Evolutionary conservation across 2,329 filamentous ascomycete species (phyloP), one percentile per base, ranked within the genome.

Genomic region (Myriosclerotinia scirpicola): DNA sequence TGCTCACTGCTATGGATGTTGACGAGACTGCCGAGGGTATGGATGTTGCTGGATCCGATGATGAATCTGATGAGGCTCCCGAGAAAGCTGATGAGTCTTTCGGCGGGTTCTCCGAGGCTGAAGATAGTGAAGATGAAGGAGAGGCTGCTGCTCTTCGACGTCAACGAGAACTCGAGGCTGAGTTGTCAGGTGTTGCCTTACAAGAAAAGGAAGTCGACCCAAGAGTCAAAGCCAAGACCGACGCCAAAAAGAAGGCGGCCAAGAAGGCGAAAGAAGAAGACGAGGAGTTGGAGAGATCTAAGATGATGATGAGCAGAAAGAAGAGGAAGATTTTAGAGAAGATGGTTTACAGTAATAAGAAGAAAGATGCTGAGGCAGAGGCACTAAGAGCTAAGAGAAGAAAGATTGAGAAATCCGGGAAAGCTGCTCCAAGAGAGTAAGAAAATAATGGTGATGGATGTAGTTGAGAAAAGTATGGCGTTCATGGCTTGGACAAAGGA

Each of bases 261-360:
- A 90, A 89, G 81, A 89, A 91, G 79, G 85, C 87, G 46, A 85
- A 87, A 68, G 84, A 88, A 75, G 91, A 95, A 76, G 88, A 90
- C 5, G 95, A 98, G 79, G 93, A 98, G 74, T 80, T 96, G 67
- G 93, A 97, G 79, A 85, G 94, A 70, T 90, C 92, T 78, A 97
- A 97, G 87, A 95, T 96, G 82, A 99, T 99, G 95, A 89, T 98
- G 83, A 91, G 90, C 79, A 91, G 96, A 79, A 95, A 96, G 86
- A 99, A 98, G 88, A 85, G 95, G 75, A 97, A 97, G 87, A 82
- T 97, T 75, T 90, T 94, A 72, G 95, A 98, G 83, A 95, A 97
- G 83, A 99, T 99, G 92, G 85, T 93, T 76, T 96, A 96, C 80
- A 93, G 88, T 69, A 97, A 97, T 80, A 93, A 90, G 81, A 93